Evolutionary conservation across 1,284 basidiomycete genomes (phyloP), one percentile per base, ranked within the genome.

Genomic region (Cerioporus squamosus): DNA sequence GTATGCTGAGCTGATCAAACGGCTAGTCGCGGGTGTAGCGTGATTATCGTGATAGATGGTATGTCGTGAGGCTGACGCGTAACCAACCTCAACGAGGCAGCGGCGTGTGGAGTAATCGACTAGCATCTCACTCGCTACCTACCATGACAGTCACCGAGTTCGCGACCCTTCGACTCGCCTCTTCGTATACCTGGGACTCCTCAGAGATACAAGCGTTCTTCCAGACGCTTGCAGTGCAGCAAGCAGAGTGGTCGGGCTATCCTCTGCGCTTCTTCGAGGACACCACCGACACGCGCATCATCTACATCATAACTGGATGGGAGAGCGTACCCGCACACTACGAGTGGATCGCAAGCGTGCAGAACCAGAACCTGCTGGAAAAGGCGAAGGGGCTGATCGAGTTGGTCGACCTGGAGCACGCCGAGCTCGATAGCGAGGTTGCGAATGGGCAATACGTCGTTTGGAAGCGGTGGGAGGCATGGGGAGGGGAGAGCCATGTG

Each of bases 301-400:
- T 82, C 2, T 75, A 77, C 63, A 63, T 83, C 39, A 60, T 81
- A 39, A 76, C 79, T 3, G 79, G 81, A 4, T 83, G 81, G 82
- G 52, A 69, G 50, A 70, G 72, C 57, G 74, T 77, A 18, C 61
- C 63, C 9, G 75, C 75, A 9, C 81, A 82, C 59, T 53, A 73
- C 23, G 67, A 70, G 31, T 83, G 80, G 80, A 78, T 81, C 36
- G 62, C 57, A 12, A 78, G 77, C 61, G 70, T 74, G 9, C 66
- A 64, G 57, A 81, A 81, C 52, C 73, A 80, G 58, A 71, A 68
- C 44, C 64, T 82, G 17, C 57, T 80, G 26, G 56, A 56, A 49
- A 55, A 66, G 26, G 69, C 78, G 18, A 64, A 62, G 44, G 66
- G 71, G 4, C 66, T 74, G 18, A 31, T 79, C 15, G 66, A 71